A percentile compares a stretch with the other conserved stretches of the same genome.
phyloP scores from a whole-genome alignment of 805 yeast species.

The Saturnispora serradocipensis region DNA sequence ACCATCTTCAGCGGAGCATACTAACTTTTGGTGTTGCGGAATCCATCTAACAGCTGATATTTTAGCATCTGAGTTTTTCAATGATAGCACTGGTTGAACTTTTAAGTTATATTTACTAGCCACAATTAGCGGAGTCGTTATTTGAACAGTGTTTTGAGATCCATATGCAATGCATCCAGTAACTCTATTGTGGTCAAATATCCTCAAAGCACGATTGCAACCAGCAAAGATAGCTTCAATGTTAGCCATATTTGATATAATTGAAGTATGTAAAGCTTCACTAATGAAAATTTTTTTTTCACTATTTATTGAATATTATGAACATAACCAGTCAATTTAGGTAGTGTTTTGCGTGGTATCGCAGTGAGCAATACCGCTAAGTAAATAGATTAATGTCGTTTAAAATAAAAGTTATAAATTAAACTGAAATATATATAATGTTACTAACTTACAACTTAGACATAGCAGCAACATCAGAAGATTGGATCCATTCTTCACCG shows the following conservation, averaged over 20 bases:
- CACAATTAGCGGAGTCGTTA: conserved; percentile 49
- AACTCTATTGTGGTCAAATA: conserved; percentile 39
- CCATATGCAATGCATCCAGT: conserved; percentile 55
- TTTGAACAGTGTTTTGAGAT: conserved; percentile 54
- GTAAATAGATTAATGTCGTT: background rate
- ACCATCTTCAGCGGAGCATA: conserved; percentile 65
- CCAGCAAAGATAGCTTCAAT: conserved; percentile 61
- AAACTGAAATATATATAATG: background rate
- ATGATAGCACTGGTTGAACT: conserved; percentile 34
- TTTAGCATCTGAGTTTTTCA: conserved; percentile 51
- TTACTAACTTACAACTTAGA: conserved; percentile 65
- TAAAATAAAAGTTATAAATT: background rate
- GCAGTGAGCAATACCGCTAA: background rate
- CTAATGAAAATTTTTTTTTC: background rate
- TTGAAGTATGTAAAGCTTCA: no score
- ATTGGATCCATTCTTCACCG: conserved; percentile 99
- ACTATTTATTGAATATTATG: background rate
- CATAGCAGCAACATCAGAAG: conserved; percentile 98
- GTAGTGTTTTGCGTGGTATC: no score
- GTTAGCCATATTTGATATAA: background rate
- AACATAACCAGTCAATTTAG: background rate
- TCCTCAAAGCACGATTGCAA: conserved; percentile 58
- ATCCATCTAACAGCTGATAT: conserved; percentile 62
- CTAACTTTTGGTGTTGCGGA: conserved; percentile 35
- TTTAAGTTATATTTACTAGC: conserved; percentile 32